Base-by-base conservation (phyloP, 2,329 filamentous ascomycete genomes). In the Aspergillus vadensis region DNA sequence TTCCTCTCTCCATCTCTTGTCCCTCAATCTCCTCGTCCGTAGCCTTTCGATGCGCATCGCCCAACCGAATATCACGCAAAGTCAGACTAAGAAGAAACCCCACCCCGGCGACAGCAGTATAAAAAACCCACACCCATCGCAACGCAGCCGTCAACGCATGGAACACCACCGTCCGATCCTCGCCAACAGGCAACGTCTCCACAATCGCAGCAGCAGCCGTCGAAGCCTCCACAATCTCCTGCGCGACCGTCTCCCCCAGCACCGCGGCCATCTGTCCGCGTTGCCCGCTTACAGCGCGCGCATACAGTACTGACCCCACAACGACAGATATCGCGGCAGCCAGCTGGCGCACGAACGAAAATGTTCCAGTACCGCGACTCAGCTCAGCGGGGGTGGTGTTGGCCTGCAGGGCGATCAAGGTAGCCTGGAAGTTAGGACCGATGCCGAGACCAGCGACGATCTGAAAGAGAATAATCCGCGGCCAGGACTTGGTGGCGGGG, bases 401-500 rank as follows among this genome's bases (percentile, higher is more conserved):
- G 10, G 55, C 23, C 21, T 58, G 57, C 2, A 58, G 30, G 2
- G 57, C 57, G 14, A 66, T 65, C 60, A 65, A 58, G 1, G 65
- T 64, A 6, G 61, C 63, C 21, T 67, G 65, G 47, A 64, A 67
- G 15, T 63, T 39, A 2, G 61, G 55, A 1, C 65, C 64, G 3
- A 59, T 58, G 10, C 63, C 63, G 2, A 65, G 7, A 0, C 62
- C 60, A 1, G 57, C 57, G 49, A 67, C 32, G 5, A 63, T 25
- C 57, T 65, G 60, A 60, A 78, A 86, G 6, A 57, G 43, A 39
- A 71, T 62, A 30, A 73, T 61, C 17, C 67, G 66, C 14, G 63
- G 57, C 69, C 67, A 73, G 62, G 64, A 86, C 61, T 62, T 86
- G 65, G 80, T 78, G 5, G 74, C 72, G 4, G 75, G 73, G 3